Percentiles rank a stretch among this genome's conserved stretches.
phyloP scores from a whole-genome alignment of 768 basidiomycete genomes.

The Pleurotus djamor region DNA sequence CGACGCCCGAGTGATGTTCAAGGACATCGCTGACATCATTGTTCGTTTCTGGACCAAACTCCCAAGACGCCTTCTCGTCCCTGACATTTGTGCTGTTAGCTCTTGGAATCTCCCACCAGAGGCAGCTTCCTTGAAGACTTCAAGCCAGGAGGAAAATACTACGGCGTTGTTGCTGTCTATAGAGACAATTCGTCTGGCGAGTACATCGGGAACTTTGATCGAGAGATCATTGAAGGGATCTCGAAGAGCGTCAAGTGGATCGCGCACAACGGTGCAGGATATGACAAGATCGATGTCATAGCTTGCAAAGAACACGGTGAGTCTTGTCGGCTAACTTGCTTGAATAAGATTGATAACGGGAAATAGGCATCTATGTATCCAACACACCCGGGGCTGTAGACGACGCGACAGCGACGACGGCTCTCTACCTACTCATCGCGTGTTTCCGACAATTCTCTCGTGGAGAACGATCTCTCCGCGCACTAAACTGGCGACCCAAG shows the following conservation, averaged over 20 bases:
- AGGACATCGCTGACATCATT: slow-evolving; percentile 68
- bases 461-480: slow-evolving; percentile 57
- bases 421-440: slow-evolving; percentile 79
- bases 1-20: slow-evolving; percentile 64
- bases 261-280: slow-evolving; percentile 91
- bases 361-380: slow-evolving; percentile 70
- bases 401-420: slow-evolving; percentile 89
- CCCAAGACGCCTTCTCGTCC: neutral
- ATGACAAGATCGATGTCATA: slow-evolving; percentile 81
- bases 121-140: slow-evolving; percentile 68
- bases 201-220: slow-evolving; percentile 76
- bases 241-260: slow-evolving; percentile 76
- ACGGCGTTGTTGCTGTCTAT: slow-evolving; percentile 73
- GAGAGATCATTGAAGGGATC: slow-evolving; percentile 69
- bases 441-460: slow-evolving; percentile 71
- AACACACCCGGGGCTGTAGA: slow-evolving; percentile 91
- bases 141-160: slow-evolving; percentile 69
- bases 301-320: slow-evolving; percentile 71
- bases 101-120: slow-evolving; percentile 57
- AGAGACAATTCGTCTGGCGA: slow-evolving; percentile 67
- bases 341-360: neutral
- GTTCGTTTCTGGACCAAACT: slow-evolving; percentile 44
- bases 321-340: slow-evolving; percentile 5
- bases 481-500: slow-evolving; percentile 58
- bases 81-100: slow-evolving; percentile 17